Evolutionary conservation across 225 moss, liverwort and hornwort species (phyloP), one percentile per base, ranked within the genome.

Genomic region (Sphagnum tenellum): DNA sequence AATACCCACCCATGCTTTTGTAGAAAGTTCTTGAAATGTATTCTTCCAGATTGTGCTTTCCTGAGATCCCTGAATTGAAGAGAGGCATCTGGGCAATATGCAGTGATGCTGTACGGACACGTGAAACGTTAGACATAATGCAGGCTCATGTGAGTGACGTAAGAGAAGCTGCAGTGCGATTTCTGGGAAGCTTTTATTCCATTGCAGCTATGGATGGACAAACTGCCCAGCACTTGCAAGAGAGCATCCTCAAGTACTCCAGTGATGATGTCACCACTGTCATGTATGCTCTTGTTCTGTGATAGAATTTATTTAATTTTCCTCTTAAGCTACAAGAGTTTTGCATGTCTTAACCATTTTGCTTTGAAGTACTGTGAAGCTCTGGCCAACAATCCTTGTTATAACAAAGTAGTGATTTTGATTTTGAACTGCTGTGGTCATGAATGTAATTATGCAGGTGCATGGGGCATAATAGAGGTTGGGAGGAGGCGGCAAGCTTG

Each of bases 151-250:
- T 68, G 47, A 69, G 72, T 49, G 82, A 80, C 51, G 82, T 89
- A 70, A 55, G 71, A 59, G 87, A 90, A 65, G 90, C 83, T 48
- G 93, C 93, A 74, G 87, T 98, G 60, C 86, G 85, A 44, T 98
- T 90, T 64, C 85, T 98, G 59, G 92, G 93, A 66, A 98, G 98
- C 79, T 98, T 98, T 65, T 98, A 98, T 69, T 93, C 93, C 49
- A 83, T 98, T 66, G 93, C 93, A 58, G 98, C 98, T 29, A 93
- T 93, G 98, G 98, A 98, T 74, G 93, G 93, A 58, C 90, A 98
- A 76, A 98, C 98, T 45, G 83, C 88, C 55, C 90, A 98, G 72
- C 98, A 98, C 70, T 76, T 98, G 63, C 93, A 90, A 75, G 81
- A 89, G 61, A 89, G 76, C 62, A 90, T 98, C 62, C 81, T 88